Conservation (phyloP, 805 yeast species). For the Tetrapisispora arboricola region DNA sequence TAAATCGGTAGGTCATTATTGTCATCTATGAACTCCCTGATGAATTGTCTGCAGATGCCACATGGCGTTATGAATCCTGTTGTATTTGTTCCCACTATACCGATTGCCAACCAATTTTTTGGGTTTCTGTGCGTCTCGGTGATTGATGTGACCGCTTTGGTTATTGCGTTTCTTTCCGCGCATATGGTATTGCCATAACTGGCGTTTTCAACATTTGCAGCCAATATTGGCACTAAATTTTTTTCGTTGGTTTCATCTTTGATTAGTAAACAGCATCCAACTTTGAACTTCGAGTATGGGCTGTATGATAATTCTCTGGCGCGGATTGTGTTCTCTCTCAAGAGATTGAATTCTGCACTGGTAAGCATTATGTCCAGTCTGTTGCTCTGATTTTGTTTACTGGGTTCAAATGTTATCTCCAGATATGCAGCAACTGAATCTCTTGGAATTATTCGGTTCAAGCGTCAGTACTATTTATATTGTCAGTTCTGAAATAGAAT, state of each 20-base stretch:
- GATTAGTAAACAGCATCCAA: constrained; percentile 68
- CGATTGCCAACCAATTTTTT: constrained; percentile 20
- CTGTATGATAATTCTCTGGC: constrained; percentile 37
- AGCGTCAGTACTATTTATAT: too few species aligned
- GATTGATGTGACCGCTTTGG: constrained; percentile 37
- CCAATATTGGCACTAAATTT: constrained; percentile 50
- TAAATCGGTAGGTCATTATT: constrained; percentile 42
- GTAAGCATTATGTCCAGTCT: not conserved
- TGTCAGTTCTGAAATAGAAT: too few species aligned
- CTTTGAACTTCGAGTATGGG: constrained; percentile 43
- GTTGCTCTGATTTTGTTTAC: not conserved
- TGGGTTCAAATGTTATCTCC: not conserved
- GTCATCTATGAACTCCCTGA: constrained; percentile 59
- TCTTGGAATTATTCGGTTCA: too few species aligned
- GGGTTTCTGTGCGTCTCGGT: not conserved
- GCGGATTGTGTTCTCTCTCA: constrained; percentile 24
- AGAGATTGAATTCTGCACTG: not conserved
- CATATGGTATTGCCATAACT: constrained; percentile 73
- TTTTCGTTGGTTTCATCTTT: constrained; percentile 11
- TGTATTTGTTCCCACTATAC: constrained; percentile 27
- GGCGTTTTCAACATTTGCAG: constrained; percentile 87
- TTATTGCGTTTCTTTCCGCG: constrained; percentile 64
- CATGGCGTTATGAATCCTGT: constrained; percentile 68
- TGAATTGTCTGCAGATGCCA: constrained; percentile 86
- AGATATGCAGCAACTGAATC: too few species aligned